Base-by-base conservation (phyloP, 768 basidiomycete species). In the Lentinus brumalis region DNA sequence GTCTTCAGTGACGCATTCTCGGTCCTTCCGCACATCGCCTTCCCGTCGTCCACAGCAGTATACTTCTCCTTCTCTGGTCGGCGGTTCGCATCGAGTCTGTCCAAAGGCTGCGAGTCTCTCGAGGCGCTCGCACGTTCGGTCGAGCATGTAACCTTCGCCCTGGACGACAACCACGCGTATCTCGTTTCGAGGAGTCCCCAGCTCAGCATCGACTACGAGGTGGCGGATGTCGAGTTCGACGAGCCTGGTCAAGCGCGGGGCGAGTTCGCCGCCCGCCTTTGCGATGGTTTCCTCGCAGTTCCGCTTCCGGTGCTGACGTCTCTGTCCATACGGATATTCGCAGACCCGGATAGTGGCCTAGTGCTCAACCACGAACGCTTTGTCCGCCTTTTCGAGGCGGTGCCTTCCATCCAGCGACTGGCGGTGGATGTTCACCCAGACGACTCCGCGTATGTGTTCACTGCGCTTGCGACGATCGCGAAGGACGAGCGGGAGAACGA, bases 261-360 rank as follows among this genome's bases (percentile, higher is more conserved):
- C 38, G 38, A 41, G 18, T 12, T 18, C 3, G 4, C 29, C 7
- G n/a, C 11, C 16, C 57, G 41, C 10, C 57, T 59, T 18, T 59
- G 50, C 31, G 58, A 59, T 15, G 58, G 51, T 21, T 32, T 59
- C 44, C 18, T 45, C 8, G 58, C 58, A 3, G 51, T 53, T 12
- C 51, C 58, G 14, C 44, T 59, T 5, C 58, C 51, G 10, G 42
- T 51, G 11, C 52, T 59, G 10, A 53, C 12, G 35, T 47, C 45
- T 46, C 41, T 29, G 8, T 53, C 35, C n/a, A 6, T 26, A 10
- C 26, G 1, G 16, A 35, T 16, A 2, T 18, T 18, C 18, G 40
- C n/a, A 35, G 40, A 21, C 14, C 8, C 18, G 0, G 45, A 21
- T 42, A 42, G 41, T 45, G 21, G 5, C 5, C 29, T 16, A 6